Base-by-base conservation (phyloP, 108 stramenopile species). In the Nannochloropsis salina region DNA sequence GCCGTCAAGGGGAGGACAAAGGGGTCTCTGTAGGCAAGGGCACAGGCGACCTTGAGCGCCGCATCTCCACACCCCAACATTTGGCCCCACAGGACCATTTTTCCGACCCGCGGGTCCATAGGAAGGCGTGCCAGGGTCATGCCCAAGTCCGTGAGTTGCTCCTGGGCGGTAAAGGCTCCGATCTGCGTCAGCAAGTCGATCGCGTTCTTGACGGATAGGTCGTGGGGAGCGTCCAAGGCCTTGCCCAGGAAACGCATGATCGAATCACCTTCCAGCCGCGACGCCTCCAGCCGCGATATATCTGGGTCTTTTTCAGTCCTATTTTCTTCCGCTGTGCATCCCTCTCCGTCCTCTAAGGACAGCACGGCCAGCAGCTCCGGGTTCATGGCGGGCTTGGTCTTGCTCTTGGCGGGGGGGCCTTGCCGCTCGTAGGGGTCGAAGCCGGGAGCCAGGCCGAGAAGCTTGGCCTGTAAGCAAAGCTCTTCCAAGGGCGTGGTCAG, bases 401-500 rank as follows among this genome's bases (percentile, higher is more conserved):
- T 51, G 12, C 15, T 51, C 47, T 51, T 51, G 12, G 15, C n/a
- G 20, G 15, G 15, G 20, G 15, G 15, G 20, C 1, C 61, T 4
- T 74, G 61, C n/a, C 61, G 61, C 61, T 74, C 61, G 61, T n/a
- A 74, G 5, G 61, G 61, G 61, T 74, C 61, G n/a, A n/a, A 74
- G 6, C 61, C 61, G 20, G 61, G 61, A 74, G 61, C 61, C 61
- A 74, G 41, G 9, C 79, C 51, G 43, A 87, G 61, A 9, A 74
- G 80, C 82, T 86, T 86, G 42, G 86, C 90, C 83, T 84, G 85
- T 80, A 92, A 83, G 18, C 86, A 84, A 9, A 92, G 82, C 80
- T 89, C 89, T 84, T 93, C 93, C 41, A 93, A 82, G 45, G 93
- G 88, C 79, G 91, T 89, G 40, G 93, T 82, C 47, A 90, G 80